phyloP scores from a whole-genome alignment of 768 basidiomycete genomes.

The Royoungia palumana region DNA sequence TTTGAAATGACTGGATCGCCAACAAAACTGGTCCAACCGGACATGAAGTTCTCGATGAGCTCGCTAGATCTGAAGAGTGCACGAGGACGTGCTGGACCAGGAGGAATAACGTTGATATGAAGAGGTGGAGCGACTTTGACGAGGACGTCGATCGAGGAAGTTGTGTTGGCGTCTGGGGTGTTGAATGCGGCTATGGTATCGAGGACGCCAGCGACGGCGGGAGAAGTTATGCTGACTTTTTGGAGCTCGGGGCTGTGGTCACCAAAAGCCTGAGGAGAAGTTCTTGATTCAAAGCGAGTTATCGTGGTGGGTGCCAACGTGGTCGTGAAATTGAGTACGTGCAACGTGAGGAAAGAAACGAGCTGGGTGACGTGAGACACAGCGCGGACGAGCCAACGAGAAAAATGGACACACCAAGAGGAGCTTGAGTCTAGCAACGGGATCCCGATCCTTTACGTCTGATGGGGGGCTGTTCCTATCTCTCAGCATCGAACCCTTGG shows the following conservation, averaged over 20 bases:
- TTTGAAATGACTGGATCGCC: slow-evolving; percentile 93
- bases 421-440: slow-evolving; percentile 84
- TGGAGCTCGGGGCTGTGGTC: slow-evolving; percentile 30
- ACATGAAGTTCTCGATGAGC: slow-evolving; percentile 82
- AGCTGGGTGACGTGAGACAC: slow-evolving; percentile 45
- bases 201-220: slow-evolving; percentile 56
- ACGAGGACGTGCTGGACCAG: slow-evolving; percentile 29
- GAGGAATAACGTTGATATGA: slow-evolving; percentile 47
- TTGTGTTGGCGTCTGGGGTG: slow-evolving; percentile 7
- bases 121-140: slow-evolving; percentile 64
- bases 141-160: slow-evolving; percentile 41
- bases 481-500: slow-evolving; percentile 48
- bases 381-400: not conserved
- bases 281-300: slow-evolving; percentile 38
- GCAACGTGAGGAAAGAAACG: slow-evolving; percentile 85
- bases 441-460: slow-evolving; percentile 63
- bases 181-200: slow-evolving; percentile 48
- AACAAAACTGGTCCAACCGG: slow-evolving; percentile 84
- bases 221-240: slow-evolving; percentile 69
- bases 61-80: slow-evolving; percentile 41
- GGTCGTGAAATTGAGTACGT: slow-evolving; percentile 89
- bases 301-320: slow-evolving; percentile 73
- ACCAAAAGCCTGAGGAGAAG: slow-evolving; percentile 8
- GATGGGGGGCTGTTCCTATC: slow-evolving; percentile 39
- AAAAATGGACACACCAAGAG: slow-evolving; percentile 57